A percentile compares a stretch with the other conserved stretches of the same genome.
Evolutionary conservation across 1,284 basidiomycete genomes (phyloP).

Genomic region (Rhizoctonia solani): DNA sequence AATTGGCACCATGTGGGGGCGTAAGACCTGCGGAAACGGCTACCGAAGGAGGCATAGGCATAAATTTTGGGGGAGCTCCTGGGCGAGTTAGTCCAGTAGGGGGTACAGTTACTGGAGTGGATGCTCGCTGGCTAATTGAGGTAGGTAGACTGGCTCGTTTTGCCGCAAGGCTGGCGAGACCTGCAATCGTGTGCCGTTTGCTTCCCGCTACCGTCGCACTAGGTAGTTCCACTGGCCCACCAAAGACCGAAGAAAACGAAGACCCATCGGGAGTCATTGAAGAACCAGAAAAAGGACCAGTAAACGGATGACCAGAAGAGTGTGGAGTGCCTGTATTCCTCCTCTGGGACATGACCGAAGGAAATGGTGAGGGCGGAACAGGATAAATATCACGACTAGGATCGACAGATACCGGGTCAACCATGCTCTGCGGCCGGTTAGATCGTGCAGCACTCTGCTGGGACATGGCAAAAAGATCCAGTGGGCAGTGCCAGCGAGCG

Average conservation of each 20-base stretch:
- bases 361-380: conserved; percentile 25
- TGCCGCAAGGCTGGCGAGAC: conserved; percentile 39
- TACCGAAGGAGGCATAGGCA: conserved; percentile 50
- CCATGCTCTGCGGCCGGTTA: background rate
- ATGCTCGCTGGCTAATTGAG: conserved; percentile 28
- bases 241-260: conserved; percentile 1
- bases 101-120: conserved; percentile 19
- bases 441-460: conserved; percentile 13
- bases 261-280: conserved; percentile 14
- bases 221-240: conserved; percentile 1
- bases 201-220: conserved; percentile 53
- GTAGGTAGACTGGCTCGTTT: conserved; percentile 25
- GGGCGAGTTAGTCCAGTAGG: background rate
- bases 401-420: background rate
- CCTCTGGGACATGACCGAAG: conserved; percentile 18
- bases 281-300: conserved; percentile 7
- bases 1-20: conserved; percentile 39
- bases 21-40: conserved; percentile 49
- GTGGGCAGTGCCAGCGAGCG: conserved; percentile 84
- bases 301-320: conserved; percentile 1
- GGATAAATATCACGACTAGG: conserved; percentile 16
- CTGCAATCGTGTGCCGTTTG: conserved; percentile 61
- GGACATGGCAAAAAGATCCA: conserved; percentile 60
- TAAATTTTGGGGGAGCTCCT: conserved; percentile 37
- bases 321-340: background rate